Evolutionary conservation across 2,329 filamentous ascomycete species (phyloP).

Genomic region (Fusarium haematococcum): DNA sequence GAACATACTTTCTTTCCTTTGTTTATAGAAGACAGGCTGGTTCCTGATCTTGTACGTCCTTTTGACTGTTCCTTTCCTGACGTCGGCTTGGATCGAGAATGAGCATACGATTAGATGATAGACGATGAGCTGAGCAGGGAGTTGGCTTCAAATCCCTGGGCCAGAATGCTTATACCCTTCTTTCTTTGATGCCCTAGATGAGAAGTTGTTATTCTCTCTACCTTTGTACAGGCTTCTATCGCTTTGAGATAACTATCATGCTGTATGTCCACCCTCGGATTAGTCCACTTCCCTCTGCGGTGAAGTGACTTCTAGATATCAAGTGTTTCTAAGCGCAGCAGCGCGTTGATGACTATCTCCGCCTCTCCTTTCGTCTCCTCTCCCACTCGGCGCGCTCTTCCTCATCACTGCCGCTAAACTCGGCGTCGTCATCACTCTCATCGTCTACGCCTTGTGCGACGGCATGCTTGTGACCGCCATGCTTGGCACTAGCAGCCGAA

Average conservation of each 20-base stretch:
- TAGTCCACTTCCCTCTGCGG: constrained; percentile 15
- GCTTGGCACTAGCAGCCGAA: constrained; percentile 18
- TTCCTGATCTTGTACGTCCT: constrained; percentile 15
- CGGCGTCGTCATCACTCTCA: constrained; percentile 65
- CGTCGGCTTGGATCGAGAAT: not conserved
- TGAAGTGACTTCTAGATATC: constrained; percentile 29
- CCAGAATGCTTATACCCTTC: constrained; percentile 37
- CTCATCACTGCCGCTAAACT: constrained; percentile 74
- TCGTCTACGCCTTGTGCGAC: constrained; percentile 36
- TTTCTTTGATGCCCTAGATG: constrained; percentile 34
- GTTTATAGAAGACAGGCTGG: constrained; percentile 25
- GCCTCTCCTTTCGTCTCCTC: constrained; percentile 59
- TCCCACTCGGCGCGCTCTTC: constrained; percentile 74
- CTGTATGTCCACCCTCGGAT: constrained; percentile 30
- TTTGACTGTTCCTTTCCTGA: not conserved
- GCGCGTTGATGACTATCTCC: constrained; percentile 28
- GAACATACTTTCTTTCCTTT: constrained; percentile 20
- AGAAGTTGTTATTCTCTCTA: constrained; percentile 42
- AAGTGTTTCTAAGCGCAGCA: constrained; percentile 18
- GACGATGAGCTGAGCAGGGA: constrained; percentile 23
- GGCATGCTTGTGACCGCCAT: constrained; percentile 4
- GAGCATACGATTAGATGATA: constrained; percentile 23
- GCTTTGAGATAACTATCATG: constrained; percentile 36
- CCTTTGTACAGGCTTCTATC: constrained; percentile 43
- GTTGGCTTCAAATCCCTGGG: constrained; percentile 7